Evolutionary conservation across 805 yeast species (phyloP).

Genomic region (Komagataella pseudopastoris): DNA sequence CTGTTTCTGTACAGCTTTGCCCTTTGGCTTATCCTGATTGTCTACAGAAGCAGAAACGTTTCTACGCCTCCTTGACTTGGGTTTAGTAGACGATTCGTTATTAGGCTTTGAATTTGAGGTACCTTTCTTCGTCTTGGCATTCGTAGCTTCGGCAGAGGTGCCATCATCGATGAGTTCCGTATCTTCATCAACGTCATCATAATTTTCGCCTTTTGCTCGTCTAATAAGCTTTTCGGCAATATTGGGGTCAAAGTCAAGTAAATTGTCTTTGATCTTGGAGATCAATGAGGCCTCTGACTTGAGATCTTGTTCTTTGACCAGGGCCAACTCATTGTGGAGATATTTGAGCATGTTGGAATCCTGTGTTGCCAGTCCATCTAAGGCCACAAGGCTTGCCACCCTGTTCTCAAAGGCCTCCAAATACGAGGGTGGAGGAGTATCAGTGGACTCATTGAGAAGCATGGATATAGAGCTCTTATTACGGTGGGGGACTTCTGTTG

Average conservation of each 20-base stretch:
- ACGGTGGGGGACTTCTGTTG: not conserved
- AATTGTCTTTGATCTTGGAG: not conserved
- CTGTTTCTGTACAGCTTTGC: not conserved
- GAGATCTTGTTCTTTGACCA: not conserved
- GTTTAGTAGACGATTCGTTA: not conserved
- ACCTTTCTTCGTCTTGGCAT: not conserved
- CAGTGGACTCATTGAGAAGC: not conserved
- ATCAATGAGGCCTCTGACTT: not conserved
- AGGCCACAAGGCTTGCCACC: not conserved
- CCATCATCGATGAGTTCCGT: not conserved
- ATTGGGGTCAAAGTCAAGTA: not conserved
- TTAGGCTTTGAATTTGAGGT: not conserved
- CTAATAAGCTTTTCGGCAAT: not conserved
- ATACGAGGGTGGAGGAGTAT: not conserved
- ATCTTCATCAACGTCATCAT: not conserved
- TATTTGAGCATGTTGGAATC: not conserved
- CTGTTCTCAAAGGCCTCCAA: not conserved
- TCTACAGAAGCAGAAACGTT: not conserved
- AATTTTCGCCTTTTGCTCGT: not conserved
- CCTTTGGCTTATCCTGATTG: not conserved
- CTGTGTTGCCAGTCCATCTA: not conserved
- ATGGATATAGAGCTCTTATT: not conserved
- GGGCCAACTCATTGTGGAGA: not conserved
- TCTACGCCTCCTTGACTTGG: not conserved
- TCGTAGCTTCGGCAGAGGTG: not conserved